Base-by-base conservation (phyloP, 352 stramenopile species). In the Pythium utonaiense region DNA sequence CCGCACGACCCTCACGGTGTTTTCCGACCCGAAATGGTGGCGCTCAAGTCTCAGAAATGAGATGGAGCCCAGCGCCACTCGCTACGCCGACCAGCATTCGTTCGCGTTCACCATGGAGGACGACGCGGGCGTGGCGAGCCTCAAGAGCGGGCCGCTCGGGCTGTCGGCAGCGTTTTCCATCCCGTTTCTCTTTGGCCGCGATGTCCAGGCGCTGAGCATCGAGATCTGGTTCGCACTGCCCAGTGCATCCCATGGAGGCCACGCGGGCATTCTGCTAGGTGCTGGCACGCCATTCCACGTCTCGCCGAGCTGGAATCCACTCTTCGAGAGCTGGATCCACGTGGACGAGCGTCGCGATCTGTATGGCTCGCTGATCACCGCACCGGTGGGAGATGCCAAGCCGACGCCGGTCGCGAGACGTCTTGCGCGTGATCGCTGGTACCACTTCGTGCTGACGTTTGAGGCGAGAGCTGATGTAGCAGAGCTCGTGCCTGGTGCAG, bases 361-460 rank as follows among this genome's bases (percentile, higher is more conserved):
- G 8, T 59, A 44, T 27, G 30, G 53, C 34, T 69, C 62, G 21
- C 21, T 69, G 7, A 42, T 69, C 28, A 38, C 53, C 1, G 13
- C 53, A 12, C 30, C 25, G 13, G n/a, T 36, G 10, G 33, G 21
- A 2, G 44, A 24, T 10, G 3, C 17, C 4, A 45, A 49, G 44
- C 22, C n/a, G 1, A 3, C 14, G 3, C 50, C 53, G 1, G 66
- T 80, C 6, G 66, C 64, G 2, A 57, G 36, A 3, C 10, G 61
- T 13, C 58, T 85, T 16, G 53, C 56, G 33, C 55, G 36, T 17
- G 31, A 73, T 19, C 74, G 60, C 19, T 83, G 71, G 74, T 75
- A 83, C 48, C 76, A 86, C 42, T 38, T 86, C 25, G 64, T 64
- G 31, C 44, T 86, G 21, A 77, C 71, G 6, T 81, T 79, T 33